Evolutionary conservation across 2,329 filamentous ascomycete species (phyloP).

Genomic region (Alternaria gansuensis): DNA sequence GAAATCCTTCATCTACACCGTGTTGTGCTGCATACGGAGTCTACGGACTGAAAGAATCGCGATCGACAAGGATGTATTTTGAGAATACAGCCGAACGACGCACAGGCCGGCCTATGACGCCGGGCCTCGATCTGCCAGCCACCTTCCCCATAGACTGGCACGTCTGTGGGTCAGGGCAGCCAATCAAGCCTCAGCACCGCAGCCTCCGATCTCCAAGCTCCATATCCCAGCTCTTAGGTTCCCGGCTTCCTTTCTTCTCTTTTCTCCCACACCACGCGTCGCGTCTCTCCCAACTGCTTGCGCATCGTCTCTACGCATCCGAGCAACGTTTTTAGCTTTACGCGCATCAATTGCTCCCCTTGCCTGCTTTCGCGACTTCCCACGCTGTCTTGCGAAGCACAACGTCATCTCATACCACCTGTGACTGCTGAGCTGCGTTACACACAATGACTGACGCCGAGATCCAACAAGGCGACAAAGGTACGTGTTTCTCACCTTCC

Average conservation of each 20-base stretch:
- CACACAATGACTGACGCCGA: conserved; percentile 49
- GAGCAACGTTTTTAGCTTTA: conserved; percentile 26
- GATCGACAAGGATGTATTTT: conserved; percentile 15
- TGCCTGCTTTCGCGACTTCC: conserved; percentile 30
- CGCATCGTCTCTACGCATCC: conserved; percentile 36
- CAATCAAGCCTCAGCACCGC: conserved; percentile 41
- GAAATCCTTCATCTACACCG: too few species aligned
- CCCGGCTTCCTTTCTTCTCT: conserved; percentile 30
- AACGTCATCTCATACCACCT: conserved; percentile 43
- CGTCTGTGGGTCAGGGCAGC: conserved; percentile 18
- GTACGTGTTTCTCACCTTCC: conserved; percentile 29
- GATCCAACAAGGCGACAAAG: conserved; percentile 51
- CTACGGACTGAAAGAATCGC: not conserved
- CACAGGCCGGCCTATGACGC: conserved; percentile 40
- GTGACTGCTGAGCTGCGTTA: conserved; percentile 23
- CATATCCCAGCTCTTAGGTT: conserved; percentile 30
- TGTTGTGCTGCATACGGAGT: too few species aligned
- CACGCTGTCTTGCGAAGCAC: conserved; percentile 34
- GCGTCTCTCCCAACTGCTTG: conserved; percentile 29
- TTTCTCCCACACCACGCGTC: conserved; percentile 32
- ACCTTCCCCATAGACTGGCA: conserved; percentile 22
- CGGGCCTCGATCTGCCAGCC: conserved; percentile 35
- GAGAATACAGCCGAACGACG: conserved; percentile 13
- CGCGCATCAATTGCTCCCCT: conserved; percentile 38
- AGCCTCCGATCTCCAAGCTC: conserved; percentile 46